Base-by-base conservation (phyloP, 257 asterid genomes). In the Jacaranda mimosifolia region DNA sequence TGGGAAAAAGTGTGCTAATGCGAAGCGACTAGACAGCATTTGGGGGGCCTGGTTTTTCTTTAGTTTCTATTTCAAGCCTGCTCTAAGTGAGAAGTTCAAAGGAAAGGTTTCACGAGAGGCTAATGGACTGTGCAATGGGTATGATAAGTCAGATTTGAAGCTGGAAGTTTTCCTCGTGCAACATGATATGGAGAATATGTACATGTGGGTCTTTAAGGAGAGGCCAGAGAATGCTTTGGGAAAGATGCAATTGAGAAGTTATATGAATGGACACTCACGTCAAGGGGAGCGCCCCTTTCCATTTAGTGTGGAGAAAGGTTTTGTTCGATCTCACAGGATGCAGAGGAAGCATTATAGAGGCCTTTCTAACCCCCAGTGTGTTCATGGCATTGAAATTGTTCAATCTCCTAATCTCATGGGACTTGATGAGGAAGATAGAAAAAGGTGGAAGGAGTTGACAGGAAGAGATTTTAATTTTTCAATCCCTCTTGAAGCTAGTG, bases 191-290 rank as follows among this genome's bases (percentile, higher is more conserved):
- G 83, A 79, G 63, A 79, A 79, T 59, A 79, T 79, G 76, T 79
- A 79, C n/a, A 79, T 79, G 83, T 79, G 83, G 83, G 83, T 67
- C 9, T 74, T 79, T 58, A 79, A 79, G 75, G 83, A 73, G 72
- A 78, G 68, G 43, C 82, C 82, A 0, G 82, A 78, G 59, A 72
- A 79, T 72, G 83, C 83, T 53, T 79, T 79, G 83, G 83, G 83
- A 38, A 79, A 80, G 76, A 74, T 74, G 80, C 83, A 80, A 64
- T 67, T 80, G 83, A 80, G 83, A 36, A 79, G 83, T 38, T 79
- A 79, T 48, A 79, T 79, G 83, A 79, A 79, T 14, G 83, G 83
- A 6, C 79, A 80, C 42, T 80, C 83, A 0, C 80, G 83, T 56
- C 83, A 66, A 66, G 83, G 83, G 42, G 83, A 79, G 49, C 79